phyloP scores from a whole-genome alignment of 2,329 filamentous ascomycete genomes.

The Fusarium burgessii region DNA sequence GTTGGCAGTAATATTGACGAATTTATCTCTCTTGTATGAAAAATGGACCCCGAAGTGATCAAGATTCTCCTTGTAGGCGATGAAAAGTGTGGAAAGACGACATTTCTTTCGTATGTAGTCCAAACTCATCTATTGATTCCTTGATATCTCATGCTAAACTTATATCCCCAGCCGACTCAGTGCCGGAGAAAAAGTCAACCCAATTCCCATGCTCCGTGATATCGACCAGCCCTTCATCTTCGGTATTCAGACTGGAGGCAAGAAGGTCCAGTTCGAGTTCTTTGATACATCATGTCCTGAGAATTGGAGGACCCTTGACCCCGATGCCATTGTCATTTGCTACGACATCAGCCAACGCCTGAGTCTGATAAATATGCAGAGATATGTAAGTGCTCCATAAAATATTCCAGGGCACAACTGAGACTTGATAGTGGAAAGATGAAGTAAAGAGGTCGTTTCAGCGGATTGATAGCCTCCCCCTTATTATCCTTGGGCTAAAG shows the following conservation, averaged over 20 bases:
- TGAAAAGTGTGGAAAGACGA: conserved; percentile 70
- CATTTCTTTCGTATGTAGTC: conserved; percentile 68
- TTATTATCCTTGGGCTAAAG: conserved; percentile 71
- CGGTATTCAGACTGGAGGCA: conserved; percentile 58
- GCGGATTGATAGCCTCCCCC: conserved; percentile 61
- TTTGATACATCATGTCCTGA: conserved; percentile 70
- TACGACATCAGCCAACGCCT: conserved; percentile 71
- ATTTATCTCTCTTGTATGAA: neutral
- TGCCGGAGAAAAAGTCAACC: conserved; percentile 55
- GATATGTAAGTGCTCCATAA: conserved; percentile 59
- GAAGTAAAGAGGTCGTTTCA: conserved; percentile 63
- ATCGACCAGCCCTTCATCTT: conserved; percentile 72
- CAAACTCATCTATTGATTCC: conserved; percentile 18
- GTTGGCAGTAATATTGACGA: neutral
- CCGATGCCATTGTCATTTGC: conserved; percentile 70
- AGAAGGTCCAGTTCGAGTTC: conserved; percentile 67
- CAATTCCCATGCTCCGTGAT: conserved; percentile 66
- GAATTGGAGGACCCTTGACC: conserved; percentile 68
- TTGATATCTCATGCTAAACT: conserved; percentile 18
- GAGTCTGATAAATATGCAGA: conserved; percentile 69
- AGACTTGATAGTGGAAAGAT: conserved; percentile 65
- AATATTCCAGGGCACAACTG: neutral
- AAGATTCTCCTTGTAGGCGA: conserved; percentile 71
- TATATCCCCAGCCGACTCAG: conserved; percentile 62
- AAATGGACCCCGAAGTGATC: conserved; percentile 62